phyloP scores from a whole-genome alignment of 805 yeast species.

The Suhomyces faveliae region DNA sequence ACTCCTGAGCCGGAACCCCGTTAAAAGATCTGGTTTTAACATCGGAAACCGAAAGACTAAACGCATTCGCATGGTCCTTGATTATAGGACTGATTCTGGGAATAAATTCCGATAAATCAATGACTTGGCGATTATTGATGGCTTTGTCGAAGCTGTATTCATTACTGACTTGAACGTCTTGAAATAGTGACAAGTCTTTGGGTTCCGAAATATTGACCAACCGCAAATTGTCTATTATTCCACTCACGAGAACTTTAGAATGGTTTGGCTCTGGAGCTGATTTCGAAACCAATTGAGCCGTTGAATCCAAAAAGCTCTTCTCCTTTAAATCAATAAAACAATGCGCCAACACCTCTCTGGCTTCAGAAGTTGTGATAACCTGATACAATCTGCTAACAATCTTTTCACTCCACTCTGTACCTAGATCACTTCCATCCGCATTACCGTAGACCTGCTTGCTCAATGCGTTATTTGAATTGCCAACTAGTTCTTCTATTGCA shows the following conservation, averaged over 20 bases:
- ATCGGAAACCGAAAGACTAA: constrained; percentile 37
- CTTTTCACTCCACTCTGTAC: constrained; percentile 41
- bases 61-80: constrained; percentile 12
- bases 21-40: constrained; percentile 57
- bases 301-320: constrained; percentile 13
- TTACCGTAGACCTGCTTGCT: constrained; percentile 6
- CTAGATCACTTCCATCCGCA: constrained; percentile 18
- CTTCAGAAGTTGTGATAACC: constrained; percentile 47
- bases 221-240: constrained; percentile 56
- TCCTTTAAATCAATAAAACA: constrained; percentile 41
- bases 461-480: not conserved
- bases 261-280: not conserved
- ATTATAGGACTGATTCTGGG: constrained; percentile 13
- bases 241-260: constrained; percentile 50
- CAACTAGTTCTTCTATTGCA: constrained; percentile 6
- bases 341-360: constrained; percentile 64
- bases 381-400: constrained; percentile 38
- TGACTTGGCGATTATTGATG: constrained; percentile 18
- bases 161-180: constrained; percentile 21
- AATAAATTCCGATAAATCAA: constrained; percentile 28
- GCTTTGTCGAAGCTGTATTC: constrained; percentile 12
- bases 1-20: constrained; percentile 46
- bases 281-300: not conserved
- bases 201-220: constrained; percentile 13
- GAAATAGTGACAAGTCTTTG: constrained; percentile 20